These are phyloP conservation scores for Trichoderma pleuroti DNA, from an alignment of 2,329 filamentous ascomycete genomes.

Conservation along the genomic window DNA sequence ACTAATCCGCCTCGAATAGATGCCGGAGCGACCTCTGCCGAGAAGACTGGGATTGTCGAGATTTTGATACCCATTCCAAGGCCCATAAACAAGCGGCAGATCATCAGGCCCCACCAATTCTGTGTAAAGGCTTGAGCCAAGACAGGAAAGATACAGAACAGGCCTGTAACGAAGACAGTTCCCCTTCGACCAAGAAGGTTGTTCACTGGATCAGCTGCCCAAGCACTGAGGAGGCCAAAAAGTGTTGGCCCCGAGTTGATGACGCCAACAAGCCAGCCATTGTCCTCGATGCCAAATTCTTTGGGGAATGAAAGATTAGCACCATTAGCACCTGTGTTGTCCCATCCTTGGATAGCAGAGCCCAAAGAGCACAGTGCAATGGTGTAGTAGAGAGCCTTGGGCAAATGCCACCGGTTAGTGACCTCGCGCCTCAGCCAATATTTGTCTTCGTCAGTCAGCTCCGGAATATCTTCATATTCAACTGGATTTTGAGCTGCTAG, in stretches of 20 bases:
- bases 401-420: conserved; percentile 31
- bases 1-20: conserved; percentile 48
- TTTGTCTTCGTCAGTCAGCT: conserved; percentile 28
- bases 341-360: conserved; percentile 40
- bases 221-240: conserved; percentile 26
- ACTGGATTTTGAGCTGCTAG: conserved; percentile 29
- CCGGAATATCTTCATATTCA: conserved; percentile 23
- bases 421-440: conserved; percentile 25
- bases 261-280: conserved; percentile 54
- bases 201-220: conserved; percentile 38
- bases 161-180: conserved; percentile 51
- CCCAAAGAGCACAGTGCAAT: conserved; percentile 32
- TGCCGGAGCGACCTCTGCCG: conserved; percentile 48
- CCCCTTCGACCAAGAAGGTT: conserved; percentile 28
- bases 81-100: conserved; percentile 47
- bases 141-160: conserved; percentile 54
- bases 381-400: conserved; percentile 27
- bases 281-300: conserved; percentile 34
- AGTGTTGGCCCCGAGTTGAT: conserved; percentile 44
- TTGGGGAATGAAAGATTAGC: conserved; percentile 39
- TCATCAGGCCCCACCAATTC: conserved; percentile 46
- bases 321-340: conserved; percentile 41
- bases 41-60: conserved; percentile 49
- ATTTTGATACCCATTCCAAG: conserved; percentile 55
- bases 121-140: conserved; percentile 52